These are phyloP conservation scores for Taxillus chinensis DNA, from an alignment of 164 flowering plant species.

Conservation along the genomic window DNA sequence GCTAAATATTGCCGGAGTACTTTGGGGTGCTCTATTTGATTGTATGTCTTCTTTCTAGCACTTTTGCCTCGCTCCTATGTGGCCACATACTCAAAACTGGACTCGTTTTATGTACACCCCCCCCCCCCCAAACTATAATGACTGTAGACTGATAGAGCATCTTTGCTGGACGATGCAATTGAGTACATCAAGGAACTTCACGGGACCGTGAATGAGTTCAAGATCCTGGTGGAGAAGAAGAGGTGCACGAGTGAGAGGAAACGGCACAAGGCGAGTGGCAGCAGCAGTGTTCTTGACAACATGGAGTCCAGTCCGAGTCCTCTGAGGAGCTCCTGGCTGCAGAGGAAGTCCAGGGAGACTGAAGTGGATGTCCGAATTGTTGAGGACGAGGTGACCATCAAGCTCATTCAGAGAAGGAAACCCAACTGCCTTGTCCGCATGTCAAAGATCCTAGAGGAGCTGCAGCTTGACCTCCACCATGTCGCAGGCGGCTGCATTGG, in stretches of 20 bases:
- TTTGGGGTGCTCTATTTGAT: no score
- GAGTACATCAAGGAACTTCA: conserved; percentile 75
- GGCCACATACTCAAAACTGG: no score
- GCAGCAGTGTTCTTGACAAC: conserved; percentile 22
- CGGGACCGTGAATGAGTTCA: conserved; percentile 65
- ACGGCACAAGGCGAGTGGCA: conserved; percentile 40
- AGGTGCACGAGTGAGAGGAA: conserved; percentile 51
- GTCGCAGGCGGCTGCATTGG: conserved; percentile 90
- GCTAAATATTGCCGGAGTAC: no score
- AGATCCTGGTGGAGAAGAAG: conserved; percentile 66
- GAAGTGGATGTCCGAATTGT: conserved; percentile 87
- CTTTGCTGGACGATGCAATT: conserved; percentile 79
- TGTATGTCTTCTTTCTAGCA: no score
- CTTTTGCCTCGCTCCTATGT: no score
- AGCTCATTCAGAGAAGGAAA: conserved; percentile 75
- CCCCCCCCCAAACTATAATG: no score
- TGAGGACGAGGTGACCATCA: conserved; percentile 88
- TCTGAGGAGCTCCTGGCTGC: conserved; percentile 78
- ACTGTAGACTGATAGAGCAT: conserved; percentile 70
- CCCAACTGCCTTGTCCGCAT: conserved; percentile 62
- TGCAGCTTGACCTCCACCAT: conserved; percentile 82
- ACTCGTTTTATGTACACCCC: no score
- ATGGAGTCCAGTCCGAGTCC: conserved; percentile 10
- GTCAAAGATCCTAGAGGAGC: conserved; percentile 78
- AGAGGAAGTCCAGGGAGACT: conserved; percentile 78